phyloP scores from a whole-genome alignment of 1,284 basidiomycete species.

The Ustilago cynodontis region DNA sequence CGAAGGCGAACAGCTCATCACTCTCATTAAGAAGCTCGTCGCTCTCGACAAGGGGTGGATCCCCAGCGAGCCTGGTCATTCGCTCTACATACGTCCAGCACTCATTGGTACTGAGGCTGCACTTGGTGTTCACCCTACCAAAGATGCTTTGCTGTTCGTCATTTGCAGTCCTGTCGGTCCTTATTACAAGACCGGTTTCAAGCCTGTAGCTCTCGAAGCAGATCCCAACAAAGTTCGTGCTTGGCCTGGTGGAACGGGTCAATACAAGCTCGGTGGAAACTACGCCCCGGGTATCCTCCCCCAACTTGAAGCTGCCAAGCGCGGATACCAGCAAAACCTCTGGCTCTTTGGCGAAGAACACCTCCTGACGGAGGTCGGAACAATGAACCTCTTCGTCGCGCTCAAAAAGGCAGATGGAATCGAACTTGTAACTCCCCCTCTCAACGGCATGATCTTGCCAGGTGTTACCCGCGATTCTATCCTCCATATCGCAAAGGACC shows the following conservation, averaged over 20 bases:
- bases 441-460: constrained; percentile 95
- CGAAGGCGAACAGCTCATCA: constrained; percentile 81
- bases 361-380: constrained; percentile 75
- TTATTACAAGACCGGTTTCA: constrained; percentile 95
- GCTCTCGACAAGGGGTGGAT: constrained; percentile 91
- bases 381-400: constrained; percentile 95
- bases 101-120: constrained; percentile 91
- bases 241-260: constrained; percentile 68
- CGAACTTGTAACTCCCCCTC: constrained; percentile 76
- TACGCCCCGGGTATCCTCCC: constrained; percentile 72
- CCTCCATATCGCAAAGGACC: constrained; percentile 82
- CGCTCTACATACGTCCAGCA: constrained; percentile 86
- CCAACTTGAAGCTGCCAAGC: constrained; percentile 83
- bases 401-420: constrained; percentile 80
- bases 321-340: constrained; percentile 93
- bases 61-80: constrained; percentile 87
- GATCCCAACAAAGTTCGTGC: constrained; percentile 83
- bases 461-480: constrained; percentile 92
- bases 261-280: constrained; percentile 69
- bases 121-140: constrained; percentile 88
- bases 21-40: constrained; percentile 90
- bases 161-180: constrained; percentile 87
- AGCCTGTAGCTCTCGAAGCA: constrained; percentile 91
- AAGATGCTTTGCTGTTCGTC: constrained; percentile 91
- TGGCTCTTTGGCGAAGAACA: constrained; percentile 79